A percentile compares a stretch with the other conserved stretches of the same genome.
phyloP scores from a whole-genome alignment of 2,329 filamentous ascomycete genomes.

The Metarhizium sp. region DNA sequence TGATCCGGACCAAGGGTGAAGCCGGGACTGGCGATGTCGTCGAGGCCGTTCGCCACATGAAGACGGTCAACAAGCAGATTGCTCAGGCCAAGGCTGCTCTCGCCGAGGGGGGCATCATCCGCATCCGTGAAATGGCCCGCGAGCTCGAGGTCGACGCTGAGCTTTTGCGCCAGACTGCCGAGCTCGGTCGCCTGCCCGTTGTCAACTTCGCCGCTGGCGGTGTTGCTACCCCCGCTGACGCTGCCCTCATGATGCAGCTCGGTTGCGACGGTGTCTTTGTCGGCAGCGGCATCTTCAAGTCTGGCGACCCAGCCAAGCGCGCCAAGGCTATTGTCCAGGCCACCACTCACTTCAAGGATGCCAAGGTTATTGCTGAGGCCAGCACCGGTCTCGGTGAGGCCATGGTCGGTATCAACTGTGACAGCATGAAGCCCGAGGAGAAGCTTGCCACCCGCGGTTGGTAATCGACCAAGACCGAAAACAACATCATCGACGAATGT shows the following conservation, averaged over 20 bases:
- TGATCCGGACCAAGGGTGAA: slow-evolving; percentile 98
- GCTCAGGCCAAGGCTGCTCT: slow-evolving; percentile 70
- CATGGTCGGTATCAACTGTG: slow-evolving; percentile 92
- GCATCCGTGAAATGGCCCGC: slow-evolving; percentile 63
- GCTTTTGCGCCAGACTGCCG: slow-evolving; percentile 76
- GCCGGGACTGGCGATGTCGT: slow-evolving; percentile 95
- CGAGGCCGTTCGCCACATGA: slow-evolving; percentile 93
- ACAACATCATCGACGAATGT: background rate
- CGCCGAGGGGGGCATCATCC: slow-evolving; percentile 37
- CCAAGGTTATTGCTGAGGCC: slow-evolving; percentile 77
- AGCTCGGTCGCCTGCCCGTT: slow-evolving; percentile 80
- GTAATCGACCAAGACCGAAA: slow-evolving; percentile 36
- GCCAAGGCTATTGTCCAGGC: slow-evolving; percentile 93
- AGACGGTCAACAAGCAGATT: slow-evolving; percentile 78
- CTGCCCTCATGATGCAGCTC: slow-evolving; percentile 95
- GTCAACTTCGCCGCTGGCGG: slow-evolving; percentile 99
- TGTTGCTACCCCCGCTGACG: slow-evolving; percentile 96
- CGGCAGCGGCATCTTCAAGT: slow-evolving; percentile 95
- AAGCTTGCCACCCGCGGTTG: slow-evolving; percentile 81
- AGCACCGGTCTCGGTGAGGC: slow-evolving; percentile 89
- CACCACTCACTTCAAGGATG: slow-evolving; percentile 80
- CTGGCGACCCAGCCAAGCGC: slow-evolving; percentile 77
- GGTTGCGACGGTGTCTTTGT: slow-evolving; percentile 98
- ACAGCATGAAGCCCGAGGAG: slow-evolving; percentile 65
- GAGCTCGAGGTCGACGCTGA: slow-evolving; percentile 71